Evolutionary conservation across 2,329 filamentous ascomycete species (phyloP), one percentile per base, ranked within the genome.

Genomic region (Ceratocystiopsis minuta): DNA sequence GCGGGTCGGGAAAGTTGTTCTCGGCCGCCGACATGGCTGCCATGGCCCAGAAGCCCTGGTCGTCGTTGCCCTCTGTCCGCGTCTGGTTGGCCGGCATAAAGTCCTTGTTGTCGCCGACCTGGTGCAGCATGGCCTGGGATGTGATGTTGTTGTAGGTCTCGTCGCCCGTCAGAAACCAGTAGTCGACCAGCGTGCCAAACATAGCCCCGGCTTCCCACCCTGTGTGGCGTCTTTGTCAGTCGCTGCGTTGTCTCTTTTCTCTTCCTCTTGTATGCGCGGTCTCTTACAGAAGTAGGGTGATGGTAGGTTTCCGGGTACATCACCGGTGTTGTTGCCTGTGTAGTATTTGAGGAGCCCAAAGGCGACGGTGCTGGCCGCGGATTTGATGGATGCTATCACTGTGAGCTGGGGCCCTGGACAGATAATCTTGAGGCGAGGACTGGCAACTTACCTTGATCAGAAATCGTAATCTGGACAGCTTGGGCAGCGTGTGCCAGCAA

Each of bases 21-120:
- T 92, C 84, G 34, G 80, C 78, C 3, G 84, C 84, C 11, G 72
- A 70, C 66, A 92, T 80, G 46, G 78, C 80, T 1, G 83, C 74
- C 64, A 90, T 70, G n/a, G 72, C 81, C 84, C 84, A 92, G 60
- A 90, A 88, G 6, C 80, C 78, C 57, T 84, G 80, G 51, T 84
- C 80, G 48, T 85, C 80, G 58, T 83, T 84, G 48, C 78, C 78
- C 46, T 69, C 58, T 2, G 67, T 68, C 38, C 62, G 57, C 7
- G 72, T 75, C 56, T 78, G 74, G 56, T 78, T 79, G n/a, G 56
- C 53, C 3, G 78, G 78, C 75, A 80, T 78, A 54, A 67, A 80
- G 54, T 80, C 71, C 13, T 56, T 52, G 46, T 72, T 65, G n/a
- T 66, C 58, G 34, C 74, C 72, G 32, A 63, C 66, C 54, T 81